phyloP scores from a whole-genome alignment of 208 protist genomes.

The Crithidia mellificae region DNA sequence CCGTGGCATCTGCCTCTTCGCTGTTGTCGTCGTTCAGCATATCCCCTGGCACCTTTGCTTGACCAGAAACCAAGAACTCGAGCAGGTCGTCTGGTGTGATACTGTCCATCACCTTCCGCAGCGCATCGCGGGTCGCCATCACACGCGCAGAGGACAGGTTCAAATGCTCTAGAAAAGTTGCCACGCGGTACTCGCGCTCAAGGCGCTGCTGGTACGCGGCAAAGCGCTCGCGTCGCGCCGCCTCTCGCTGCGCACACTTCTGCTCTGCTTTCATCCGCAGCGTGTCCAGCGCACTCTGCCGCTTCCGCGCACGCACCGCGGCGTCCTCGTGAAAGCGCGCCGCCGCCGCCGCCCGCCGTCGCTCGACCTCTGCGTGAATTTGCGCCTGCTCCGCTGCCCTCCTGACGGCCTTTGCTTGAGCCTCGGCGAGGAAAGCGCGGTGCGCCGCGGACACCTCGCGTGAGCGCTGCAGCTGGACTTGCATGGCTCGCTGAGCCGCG shows the following conservation, averaged over 20 bases:
- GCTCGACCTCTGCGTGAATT: slow-evolving; percentile 31
- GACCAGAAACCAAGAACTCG: slow-evolving; percentile 77
- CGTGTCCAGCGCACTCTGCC: slow-evolving; percentile 31
- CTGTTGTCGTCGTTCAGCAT: slow-evolving; percentile 34
- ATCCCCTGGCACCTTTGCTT: slow-evolving; percentile 58
- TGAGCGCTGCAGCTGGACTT: slow-evolving; percentile 11
- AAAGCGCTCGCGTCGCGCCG: slow-evolving; percentile 34
- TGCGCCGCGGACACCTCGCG: slow-evolving; percentile 14
- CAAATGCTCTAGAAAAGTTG: slow-evolving; percentile 62
- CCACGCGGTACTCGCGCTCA: slow-evolving; percentile 45
- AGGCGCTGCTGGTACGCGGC: slow-evolving; percentile 37
- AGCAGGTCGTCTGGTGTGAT: slow-evolving; percentile 77
- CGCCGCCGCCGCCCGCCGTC: slow-evolving; percentile 24
- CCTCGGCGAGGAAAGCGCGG: slow-evolving; percentile 2
- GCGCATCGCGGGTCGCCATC: slow-evolving; percentile 37
- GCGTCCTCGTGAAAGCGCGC: slow-evolving; percentile 22
- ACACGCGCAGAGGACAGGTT: slow-evolving; percentile 50
- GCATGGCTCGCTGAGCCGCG: slow-evolving; percentile 1
- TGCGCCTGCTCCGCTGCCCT: slow-evolving; percentile 22
- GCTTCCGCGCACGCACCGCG: slow-evolving; percentile 28
- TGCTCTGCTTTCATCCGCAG: slow-evolving; percentile 29
- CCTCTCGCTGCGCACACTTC: slow-evolving; percentile 25
- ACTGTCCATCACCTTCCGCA: slow-evolving; percentile 36
- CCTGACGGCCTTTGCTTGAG: neutral
- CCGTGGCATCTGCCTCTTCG: neutral